Base-by-base conservation (phyloP, 495 filamentous ascomycete genomes). In the Lasiosphaeriaceae sp. region DNA sequence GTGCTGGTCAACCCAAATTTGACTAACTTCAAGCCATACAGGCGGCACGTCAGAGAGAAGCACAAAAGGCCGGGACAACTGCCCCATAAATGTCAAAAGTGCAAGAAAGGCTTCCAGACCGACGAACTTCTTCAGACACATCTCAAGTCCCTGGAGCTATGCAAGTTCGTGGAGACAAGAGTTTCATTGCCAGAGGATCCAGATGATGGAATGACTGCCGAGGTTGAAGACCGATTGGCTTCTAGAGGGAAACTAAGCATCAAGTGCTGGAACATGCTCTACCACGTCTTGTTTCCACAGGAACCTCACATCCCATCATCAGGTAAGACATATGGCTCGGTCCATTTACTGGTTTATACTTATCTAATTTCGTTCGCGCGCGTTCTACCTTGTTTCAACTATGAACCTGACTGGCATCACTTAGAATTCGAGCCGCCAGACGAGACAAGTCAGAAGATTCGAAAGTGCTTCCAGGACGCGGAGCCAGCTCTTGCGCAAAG, bases 371-470 rank as follows among this genome's bases (percentile, higher is more conserved):
- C n/a, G n/a, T n/a, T n/a, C n/a, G n/a, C n/a, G n/a, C n/a, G n/a
- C n/a, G n/a, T n/a, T n/a, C n/a, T n/a, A n/a, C 37, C 22, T 50
- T 7, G 9, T 19, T 31, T 50, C 22, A 31, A 34, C 17, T 20
- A 14, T 29, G 34, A 20, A 52, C 16, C 50, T 52, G 16, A 52
- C 20, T 11, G 35, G 6, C 22, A 14, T 9, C 16, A 50, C 6
- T 22, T 22, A 53, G 50, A 43, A 16, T 53, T 53, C 21, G 50
- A 53, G 22, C 50, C 50, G 4, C 50, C 50, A 17, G 50, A 53
- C 3, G 50, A 53, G 50, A 44, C 50, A 20, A 39, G 34, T 16
- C 23, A 8, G 34, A 39, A 52, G 31, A 44, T 53, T 20, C 2
- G 22, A 20, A 53, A 44, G 21, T 20, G 9, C 3, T 21, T 53